phyloP scores from a whole-genome alignment of 1,284 basidiomycete genomes.

The Malassezia dermatis region DNA sequence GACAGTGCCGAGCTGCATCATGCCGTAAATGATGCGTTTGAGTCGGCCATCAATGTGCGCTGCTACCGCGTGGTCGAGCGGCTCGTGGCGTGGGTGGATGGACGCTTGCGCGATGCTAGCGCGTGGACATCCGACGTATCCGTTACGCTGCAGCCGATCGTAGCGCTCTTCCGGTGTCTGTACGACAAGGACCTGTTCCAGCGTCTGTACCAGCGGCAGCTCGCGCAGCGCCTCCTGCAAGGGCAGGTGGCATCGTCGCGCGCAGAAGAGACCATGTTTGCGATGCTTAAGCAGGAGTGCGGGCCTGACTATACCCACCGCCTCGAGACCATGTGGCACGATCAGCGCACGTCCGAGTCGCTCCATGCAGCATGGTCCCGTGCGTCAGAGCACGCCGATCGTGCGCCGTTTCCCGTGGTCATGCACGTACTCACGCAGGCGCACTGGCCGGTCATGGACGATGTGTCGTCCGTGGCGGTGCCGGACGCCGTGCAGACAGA shows the following conservation, averaged over 20 bases:
- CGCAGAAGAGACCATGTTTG: slow-evolving; percentile 76
- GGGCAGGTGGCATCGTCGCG: slow-evolving; percentile 80
- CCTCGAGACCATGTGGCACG: slow-evolving; percentile 82
- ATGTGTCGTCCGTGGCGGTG: slow-evolving; percentile 22
- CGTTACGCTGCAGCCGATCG: slow-evolving; percentile 49
- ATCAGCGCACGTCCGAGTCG: slow-evolving; percentile 64
- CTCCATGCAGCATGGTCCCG: slow-evolving; percentile 53
- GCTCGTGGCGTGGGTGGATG: slow-evolving; percentile 29
- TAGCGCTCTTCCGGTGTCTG: slow-evolving; percentile 76
- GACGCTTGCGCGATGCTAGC: slow-evolving; percentile 23
- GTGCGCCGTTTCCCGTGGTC: slow-evolving; percentile 49
- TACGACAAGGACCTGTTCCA: slow-evolving; percentile 53
- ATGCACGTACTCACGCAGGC: slow-evolving; percentile 55
- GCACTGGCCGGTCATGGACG: slow-evolving; percentile 53
- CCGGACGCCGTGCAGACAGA: slow-evolving; percentile 12
- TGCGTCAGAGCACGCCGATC: slow-evolving; percentile 19
- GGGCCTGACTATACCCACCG: slow-evolving; percentile 73
- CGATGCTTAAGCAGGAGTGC: slow-evolving; percentile 80
- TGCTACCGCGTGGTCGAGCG: slow-evolving; percentile 27
- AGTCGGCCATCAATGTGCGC: not conserved
- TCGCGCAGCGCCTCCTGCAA: slow-evolving; percentile 78
- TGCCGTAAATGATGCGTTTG: not conserved
- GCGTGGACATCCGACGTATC: slow-evolving; percentile 17
- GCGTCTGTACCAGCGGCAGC: slow-evolving; percentile 78
- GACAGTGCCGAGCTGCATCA: not conserved